Evolutionary conservation across 345 rosid genomes (phyloP), one percentile per base, ranked within the genome.

Genomic region (Camelina laxa): DNA sequence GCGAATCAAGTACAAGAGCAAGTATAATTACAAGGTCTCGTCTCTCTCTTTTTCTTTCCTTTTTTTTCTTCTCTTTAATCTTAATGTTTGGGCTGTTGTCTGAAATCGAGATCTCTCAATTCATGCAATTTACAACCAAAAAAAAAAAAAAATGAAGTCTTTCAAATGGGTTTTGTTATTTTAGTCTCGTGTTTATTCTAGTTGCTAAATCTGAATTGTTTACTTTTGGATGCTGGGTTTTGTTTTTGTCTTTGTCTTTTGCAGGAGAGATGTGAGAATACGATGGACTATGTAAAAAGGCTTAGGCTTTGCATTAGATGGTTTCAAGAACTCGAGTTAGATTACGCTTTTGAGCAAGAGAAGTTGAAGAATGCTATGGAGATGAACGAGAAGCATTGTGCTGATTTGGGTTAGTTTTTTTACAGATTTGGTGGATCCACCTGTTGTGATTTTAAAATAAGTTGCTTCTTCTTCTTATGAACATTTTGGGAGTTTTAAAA

Each of bases 211-310:
- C 62, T 64, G 30, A 2, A 17, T 35, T 42, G 6, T 9, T 39
- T 56, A 22, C 30, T 4, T 33, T 16, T 7, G 22, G 49, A 39
- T 48, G 49, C 8, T 70, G 33, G 41, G 41, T 36, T 36, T 36
- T 36, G 22, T 22, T 22, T 1, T 24, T 24, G 0, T n/a, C 16
- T 50, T 68, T 33, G 22, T n/a, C n/a, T 74, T 73, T 54, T 74
- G 78, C 79, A 92, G 99, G 99, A 95, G 89, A 90, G 93, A 83
- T 87, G 96, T 71, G 99, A 95, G 64, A 89, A 85, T 73, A 92
- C 90, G 85, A 73, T 85, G 87, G 93, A 92, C 66, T 95, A 95
- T 78, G 90, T 95, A 7, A 90, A 83, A 80, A 88, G 96, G 87
- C 85, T 95, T 60, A 86, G 96, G 87, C 93, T 89, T 62, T 95